Percentiles rank a stretch among this genome's conserved stretches.
Evolutionary conservation across 345 rosid genomes (phyloP).

Genomic region (Eucalyptus erythrocorys): DNA sequence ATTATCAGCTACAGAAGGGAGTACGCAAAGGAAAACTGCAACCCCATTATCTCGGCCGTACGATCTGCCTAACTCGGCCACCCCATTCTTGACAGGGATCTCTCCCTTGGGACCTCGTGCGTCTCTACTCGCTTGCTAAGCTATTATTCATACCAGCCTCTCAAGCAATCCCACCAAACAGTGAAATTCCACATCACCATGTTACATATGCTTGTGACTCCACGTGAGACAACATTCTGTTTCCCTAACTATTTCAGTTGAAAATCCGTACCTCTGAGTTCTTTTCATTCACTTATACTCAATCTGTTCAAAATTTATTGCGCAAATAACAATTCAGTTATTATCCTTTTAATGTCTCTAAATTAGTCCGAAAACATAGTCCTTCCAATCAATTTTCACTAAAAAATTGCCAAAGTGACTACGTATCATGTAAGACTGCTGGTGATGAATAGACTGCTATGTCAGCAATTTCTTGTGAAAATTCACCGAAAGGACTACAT

Average conservation of each 20-base stretch:
- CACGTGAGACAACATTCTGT: not conserved
- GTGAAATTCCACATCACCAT: not conserved
- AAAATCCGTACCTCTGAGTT: not conserved
- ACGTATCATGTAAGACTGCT: accelerated
- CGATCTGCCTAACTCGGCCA: not conserved
- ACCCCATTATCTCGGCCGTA: not conserved
- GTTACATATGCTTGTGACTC: not conserved
- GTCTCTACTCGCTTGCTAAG: not conserved
- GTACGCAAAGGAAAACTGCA: not conserved
- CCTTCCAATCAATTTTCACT: accelerated
- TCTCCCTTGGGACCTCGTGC: not conserved
- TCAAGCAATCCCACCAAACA: not conserved
- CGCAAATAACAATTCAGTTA: not conserved
- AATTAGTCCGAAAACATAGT: not conserved
- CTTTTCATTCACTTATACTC: not conserved
- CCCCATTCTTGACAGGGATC: not conserved
- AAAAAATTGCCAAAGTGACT: accelerated
- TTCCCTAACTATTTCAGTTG: not conserved
- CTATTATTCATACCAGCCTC: not conserved
- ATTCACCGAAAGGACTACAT: accelerated
- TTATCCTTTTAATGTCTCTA: not conserved
- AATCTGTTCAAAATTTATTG: not conserved
- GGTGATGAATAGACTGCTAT: accelerated
- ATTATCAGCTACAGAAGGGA: not conserved
- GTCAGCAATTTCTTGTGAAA: accelerated